Evolutionary conservation across 176 grass and related monocot species (phyloP).

Genomic region (Coix lacrymajobi): DNA sequence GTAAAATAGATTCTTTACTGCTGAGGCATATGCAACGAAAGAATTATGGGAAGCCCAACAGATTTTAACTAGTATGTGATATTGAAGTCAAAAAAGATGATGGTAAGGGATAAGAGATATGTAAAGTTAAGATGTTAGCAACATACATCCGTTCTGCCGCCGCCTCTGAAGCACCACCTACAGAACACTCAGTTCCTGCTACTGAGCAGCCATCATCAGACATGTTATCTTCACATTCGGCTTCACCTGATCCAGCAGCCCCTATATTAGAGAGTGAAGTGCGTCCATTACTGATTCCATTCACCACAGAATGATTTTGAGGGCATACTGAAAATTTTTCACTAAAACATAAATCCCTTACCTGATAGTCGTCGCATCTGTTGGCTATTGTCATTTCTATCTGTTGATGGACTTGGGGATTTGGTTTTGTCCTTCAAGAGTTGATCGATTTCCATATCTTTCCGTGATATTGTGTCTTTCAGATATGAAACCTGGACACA

Average conservation of each 20-base stretch:
- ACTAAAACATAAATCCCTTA: slow-evolving; percentile 1
- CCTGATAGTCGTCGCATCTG: slow-evolving; percentile 34
- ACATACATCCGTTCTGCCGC: slow-evolving; percentile 37
- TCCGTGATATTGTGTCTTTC: slow-evolving; percentile 74
- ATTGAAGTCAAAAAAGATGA: not conserved
- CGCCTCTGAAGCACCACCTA: slow-evolving; percentile 52
- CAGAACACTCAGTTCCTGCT: slow-evolving; percentile 66
- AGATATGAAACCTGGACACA: slow-evolving; percentile 79
- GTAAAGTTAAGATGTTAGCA: not conserved
- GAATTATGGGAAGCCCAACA: not conserved
- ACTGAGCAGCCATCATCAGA: slow-evolving; percentile 65
- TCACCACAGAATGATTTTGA: slow-evolving; percentile 28
- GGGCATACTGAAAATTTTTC: slow-evolving; percentile 12
- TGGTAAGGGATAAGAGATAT: not conserved
- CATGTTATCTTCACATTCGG: slow-evolving; percentile 59
- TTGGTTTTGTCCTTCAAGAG: slow-evolving; percentile 51
- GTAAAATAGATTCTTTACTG: not conserved
- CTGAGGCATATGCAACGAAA: not conserved
- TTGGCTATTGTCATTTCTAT: slow-evolving; percentile 37
- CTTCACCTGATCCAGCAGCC: slow-evolving; percentile 37
- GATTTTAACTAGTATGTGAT: not conserved
- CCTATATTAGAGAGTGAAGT: slow-evolving; percentile 21
- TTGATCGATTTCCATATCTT: slow-evolving; percentile 88
- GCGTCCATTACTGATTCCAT: slow-evolving; percentile 19
- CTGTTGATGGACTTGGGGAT: slow-evolving; percentile 36